These are phyloP conservation scores for Linum usitatissimum DNA, from an alignment of 345 rosid species.

Conservation along the genomic window DNA sequence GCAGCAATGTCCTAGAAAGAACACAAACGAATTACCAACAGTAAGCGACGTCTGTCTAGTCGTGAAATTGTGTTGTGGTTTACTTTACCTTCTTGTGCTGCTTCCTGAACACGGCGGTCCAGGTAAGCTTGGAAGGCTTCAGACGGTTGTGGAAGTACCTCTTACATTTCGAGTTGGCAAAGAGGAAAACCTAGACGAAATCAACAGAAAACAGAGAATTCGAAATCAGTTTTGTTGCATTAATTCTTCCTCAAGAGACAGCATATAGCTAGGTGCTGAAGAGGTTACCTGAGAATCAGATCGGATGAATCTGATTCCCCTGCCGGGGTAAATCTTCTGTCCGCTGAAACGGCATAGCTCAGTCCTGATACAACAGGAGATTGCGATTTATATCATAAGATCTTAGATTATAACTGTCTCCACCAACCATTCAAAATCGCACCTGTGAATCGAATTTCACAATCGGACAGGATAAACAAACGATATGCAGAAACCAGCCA, in stretches of 20 bases:
- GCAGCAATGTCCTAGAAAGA: conserved; percentile 39
- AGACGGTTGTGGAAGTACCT: conserved; percentile 83
- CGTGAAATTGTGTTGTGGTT: neutral
- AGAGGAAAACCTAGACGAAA: conserved; percentile 62
- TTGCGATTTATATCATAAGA: neutral
- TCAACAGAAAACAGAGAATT: too few species aligned
- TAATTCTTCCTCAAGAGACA: too few species aligned
- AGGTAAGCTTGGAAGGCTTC: conserved; percentile 90
- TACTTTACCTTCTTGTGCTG: conserved; percentile 53
- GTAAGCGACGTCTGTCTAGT: neutral
- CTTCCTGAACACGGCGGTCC: conserved; percentile 69
- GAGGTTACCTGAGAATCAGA: conserved; percentile 55
- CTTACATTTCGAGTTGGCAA: conserved; percentile 79
- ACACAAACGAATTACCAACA: neutral
- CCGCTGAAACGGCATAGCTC: conserved; percentile 73
- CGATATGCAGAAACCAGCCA: neutral
- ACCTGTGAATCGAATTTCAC: neutral
- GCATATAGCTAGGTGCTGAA: neutral
- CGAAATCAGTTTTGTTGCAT: neutral
- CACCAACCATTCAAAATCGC: neutral
- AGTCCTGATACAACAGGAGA: conserved; percentile 24
- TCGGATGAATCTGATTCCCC: conserved; percentile 59
- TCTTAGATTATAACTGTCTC: neutral
- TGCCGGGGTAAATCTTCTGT: conserved; percentile 64
- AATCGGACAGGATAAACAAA: neutral